Base-by-base conservation (phyloP, 2,329 filamentous ascomycete species). In the Apiospora sp. region DNA sequence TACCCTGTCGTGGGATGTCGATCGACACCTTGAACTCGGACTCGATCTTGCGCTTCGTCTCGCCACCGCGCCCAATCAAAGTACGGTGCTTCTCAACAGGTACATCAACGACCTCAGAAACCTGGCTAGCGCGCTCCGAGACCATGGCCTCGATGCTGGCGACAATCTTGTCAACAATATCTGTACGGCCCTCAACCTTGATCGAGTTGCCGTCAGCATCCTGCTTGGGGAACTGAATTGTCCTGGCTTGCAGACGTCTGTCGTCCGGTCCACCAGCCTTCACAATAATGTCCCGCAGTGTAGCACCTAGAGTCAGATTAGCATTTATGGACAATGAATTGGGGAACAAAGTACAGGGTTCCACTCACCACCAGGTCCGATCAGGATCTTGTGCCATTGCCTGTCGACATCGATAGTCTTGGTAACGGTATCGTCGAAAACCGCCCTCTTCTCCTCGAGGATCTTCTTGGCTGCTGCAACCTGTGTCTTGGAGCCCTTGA, bases 191-290 rank as follows among this genome's bases (percentile, higher is more conserved):
- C 83, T 98, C 95, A 7, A 99, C 87, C 81, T 93, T 95, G 83
- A 99, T 98, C 37, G 89, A 89, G 79, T 93, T 94, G 64, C 93
- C 94, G 73, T 93, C 92, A 70, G 92, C 90, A 72, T 97, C 95
- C 76, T 94, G 92, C 81, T 95, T 95, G 72, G 96, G 96, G 87
- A 99, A 98, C 82, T 96, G 95, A 73, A 99, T 94, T 78, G 96
- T 94, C 75, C 96, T 93, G 70, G 95, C 94, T 77, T 96, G 90
- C 74, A 93, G 92, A 54, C 93, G 92, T 75, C 92, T 90, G 80
- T 98, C 95, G 77, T 95, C 93, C 49, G 95, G 95, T 13, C 96
- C 97, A 75, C 96, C 97, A 67, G 96, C 95, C 78, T 93, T 90
- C 71, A 93, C 87, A 71, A 99, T 93, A 74, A 99, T 95, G 74